Evolutionary conservation across 2,329 filamentous ascomycete genomes (phyloP), one percentile per base, ranked within the genome.

Genomic region (Arthrobotrys sphaeroides): DNA sequence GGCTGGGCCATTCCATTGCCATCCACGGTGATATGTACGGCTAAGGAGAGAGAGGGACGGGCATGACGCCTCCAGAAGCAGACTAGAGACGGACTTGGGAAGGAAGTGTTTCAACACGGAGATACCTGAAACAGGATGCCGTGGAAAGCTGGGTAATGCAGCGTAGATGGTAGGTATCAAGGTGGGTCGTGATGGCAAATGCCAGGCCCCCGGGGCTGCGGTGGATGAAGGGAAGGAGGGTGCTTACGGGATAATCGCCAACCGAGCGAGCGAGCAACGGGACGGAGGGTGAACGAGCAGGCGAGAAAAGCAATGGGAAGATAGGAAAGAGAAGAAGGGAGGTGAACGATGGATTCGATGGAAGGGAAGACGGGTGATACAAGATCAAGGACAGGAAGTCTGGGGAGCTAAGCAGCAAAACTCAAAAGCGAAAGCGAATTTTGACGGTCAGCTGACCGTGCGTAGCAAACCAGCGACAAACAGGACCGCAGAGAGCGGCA

Each of bases 381-480:
- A 43, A 53, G 60, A 60, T 36, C 53, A 74, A 42, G 49, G 38
- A 40, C 31, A 31, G 36, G 9, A 20, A 57, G 28, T 31, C 28
- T 57, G 28, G 13, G 53, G 22, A n/a, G 28, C 26, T 31, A 43
- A 36, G 3, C 18, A 36, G 61, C 47, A 57, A 61, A 74, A 74
- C 62, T 53, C 31, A 74, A 62, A 67, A 65, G 45, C 31, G 31
- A 66, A 53, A 43, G 22, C 36, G 24, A 49, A 42, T 55, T 68
- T 74, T 51, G 62, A 62, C 9, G 53, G 64, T 74, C 70, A 74
- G 70, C 70, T 74, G 70, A 74, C 62, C 55, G 51, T 68, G 70
- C 70, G 62, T 74, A 62, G 62, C 70, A 64, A 62, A 45, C 49
- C 12, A 5, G 49, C n/a, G 47, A 40, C 57, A 40, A 62, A 49